Base-by-base conservation (phyloP, 106 monocot genomes). In the Acanthochlamys bracteata region DNA sequence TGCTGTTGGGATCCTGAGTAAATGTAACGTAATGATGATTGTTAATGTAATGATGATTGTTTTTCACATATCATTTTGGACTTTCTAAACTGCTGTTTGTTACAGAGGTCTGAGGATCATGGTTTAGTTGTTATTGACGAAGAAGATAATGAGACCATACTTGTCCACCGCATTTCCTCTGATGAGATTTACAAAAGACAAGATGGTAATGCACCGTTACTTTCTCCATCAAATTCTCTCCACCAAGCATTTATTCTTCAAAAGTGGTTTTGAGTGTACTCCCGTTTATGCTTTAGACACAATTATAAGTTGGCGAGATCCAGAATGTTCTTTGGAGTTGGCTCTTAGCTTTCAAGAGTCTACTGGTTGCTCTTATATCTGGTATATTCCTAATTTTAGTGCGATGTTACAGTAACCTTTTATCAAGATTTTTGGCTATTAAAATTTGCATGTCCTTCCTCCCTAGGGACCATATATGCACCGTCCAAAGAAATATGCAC, bases 301-400 rank as follows among this genome's bases (percentile, higher is more conserved):
- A 25, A 95, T 95, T 24, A 95, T 95, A 42, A 90, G 90, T n/a
- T 95, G 94, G 94, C 66, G 86, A 68, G 94, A 90, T 77, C 73
- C 76, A 69, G 82, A 86, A 47, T 57, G 71, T 26, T 79, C 82
- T 39, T 84, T 84, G 17, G 94, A 95, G 57, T 77, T 89, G 66
- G 94, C 94, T 69, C 81, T 95, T 51, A 95, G 94, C 71, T 95
- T 95, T 73, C 90, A 95, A 61, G 94, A 95, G 69, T 74, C 94
- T 66, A 75, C 84, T 8, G 90, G 86, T 60, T 95, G 94, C 75
- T 90, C 94, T 42, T 90, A 86, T 66, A 86, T 95, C 73, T 95
- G 94, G 94, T 95, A 78, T 40, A 22, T 11, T 68, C 13, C 13
- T 13, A 45, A 45, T 13, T 45, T 7, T 9, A 9, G 13, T 45